Evolutionary conservation across 2,329 filamentous ascomycete species (phyloP), one percentile per base, ranked within the genome.

Genomic region (Lachnellula hyalina): DNA sequence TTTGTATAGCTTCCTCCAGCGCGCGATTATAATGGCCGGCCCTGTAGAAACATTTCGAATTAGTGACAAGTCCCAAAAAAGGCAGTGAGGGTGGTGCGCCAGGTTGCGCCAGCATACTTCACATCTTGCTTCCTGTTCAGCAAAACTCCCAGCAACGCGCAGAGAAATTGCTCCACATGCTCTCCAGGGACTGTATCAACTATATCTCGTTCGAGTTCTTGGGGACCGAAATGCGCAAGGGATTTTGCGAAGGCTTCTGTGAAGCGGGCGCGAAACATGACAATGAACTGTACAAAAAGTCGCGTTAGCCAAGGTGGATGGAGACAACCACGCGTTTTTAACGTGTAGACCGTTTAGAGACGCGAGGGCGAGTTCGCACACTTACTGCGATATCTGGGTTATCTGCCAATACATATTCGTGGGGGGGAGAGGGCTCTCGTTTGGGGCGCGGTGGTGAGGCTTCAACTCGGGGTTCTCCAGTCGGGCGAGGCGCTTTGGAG

Each of bases 41-140:
- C 73, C 94, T 99, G 66, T 63, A 58, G 52, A 53, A 46, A 50
- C 63, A 54, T 51, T 57, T 63, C 66, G 49, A 46, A 42, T 61
- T 52, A 59, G 62, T 61, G 45, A 35, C 21, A 21, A 32, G 21
- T 14, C 23, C 50, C 40, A 6, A 11, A 8, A 47, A 45, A 45
- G 21, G 32, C 28, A 11, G 17, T 36, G 23, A 42, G 32, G 12
- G 23, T 47, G 47, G 23, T 47, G 47, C 34, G 25, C 28, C 14
- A 28, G 34, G 47, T 41, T 47, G 48, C 47, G 25, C 35, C 41
- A 62, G 76, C 90, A 73, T 83, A 97, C 94, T 99, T 96, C 70
- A 97, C 89, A 74, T 96, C 92, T 71, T 99, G 96, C 78, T 99
- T 97, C 72, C 94, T 86, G 73, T 99, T 99, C 67, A 99, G 79